Evolutionary conservation across 768 basidiomycete genomes (phyloP), one percentile per base, ranked within the genome.

Genomic region (Phylloporus arenicola): DNA sequence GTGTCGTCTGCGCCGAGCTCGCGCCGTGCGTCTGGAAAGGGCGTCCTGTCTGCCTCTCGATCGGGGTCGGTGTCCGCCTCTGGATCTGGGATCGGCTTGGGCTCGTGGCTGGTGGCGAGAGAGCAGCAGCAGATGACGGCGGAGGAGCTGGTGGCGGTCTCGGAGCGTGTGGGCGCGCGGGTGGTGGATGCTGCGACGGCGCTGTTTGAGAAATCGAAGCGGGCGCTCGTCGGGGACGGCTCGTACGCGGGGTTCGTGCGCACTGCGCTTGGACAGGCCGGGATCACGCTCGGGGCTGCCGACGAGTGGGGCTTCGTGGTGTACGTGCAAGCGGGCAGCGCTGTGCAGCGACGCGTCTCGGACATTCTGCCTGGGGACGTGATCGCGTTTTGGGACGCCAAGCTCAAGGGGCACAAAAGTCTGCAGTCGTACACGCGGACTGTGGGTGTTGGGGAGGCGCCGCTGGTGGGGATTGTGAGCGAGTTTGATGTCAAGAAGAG

Each of bases 331-430:
- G 79, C 73, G 27, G 86, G 77, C 0, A 58, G 61, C 0, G 69
- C 81, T 12, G 88, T 95, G 52, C 81, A 84, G 67, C 81, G 82
- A 54, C 76, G 89, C 43, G 72, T 76, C 29, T 86, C 84, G 58
- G 92, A 94, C 19, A 88, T 92, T 52, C 73, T 86, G 78, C 87
- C 92, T 0, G 93, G 93, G 2, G 93, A 96, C 66, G 70, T 96
- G 10, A 74, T 92, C 42, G 77, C 81, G 53, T 67, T 94, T 51
- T 71, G 75, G 45, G 88, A 92, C 50, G 89, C 88, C 40, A 83
- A 76, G 62, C 77, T 93, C 13, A 92, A 93, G 59, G 83, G 83
- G 2, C 75, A 80, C 61, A 95, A 92, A 64, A 88, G 86, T 3
- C 63, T 96, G 45, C 80, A 85, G 40, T 72, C 75, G 45, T 95